Conservation (phyloP, 78 protist genomes). For the Andalucia godoyi region DNA sequence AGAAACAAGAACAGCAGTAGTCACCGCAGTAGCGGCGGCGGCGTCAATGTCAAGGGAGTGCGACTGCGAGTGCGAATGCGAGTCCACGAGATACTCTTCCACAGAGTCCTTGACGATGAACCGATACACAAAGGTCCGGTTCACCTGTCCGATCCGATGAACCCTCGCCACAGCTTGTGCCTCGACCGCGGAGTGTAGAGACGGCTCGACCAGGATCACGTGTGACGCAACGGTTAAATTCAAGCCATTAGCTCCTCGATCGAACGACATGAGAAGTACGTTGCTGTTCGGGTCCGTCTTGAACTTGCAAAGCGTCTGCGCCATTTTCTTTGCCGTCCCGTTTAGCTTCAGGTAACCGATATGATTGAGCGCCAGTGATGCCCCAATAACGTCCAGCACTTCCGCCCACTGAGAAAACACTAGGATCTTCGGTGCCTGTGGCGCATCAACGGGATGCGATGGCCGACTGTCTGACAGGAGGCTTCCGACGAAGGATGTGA, state of each 20-base stretch:
- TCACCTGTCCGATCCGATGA: constrained; percentile 39
- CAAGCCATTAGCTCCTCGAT: constrained; percentile 33
- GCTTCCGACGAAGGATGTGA: no score
- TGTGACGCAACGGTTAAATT: constrained; percentile 44
- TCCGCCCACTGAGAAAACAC: neutral
- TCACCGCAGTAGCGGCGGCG: no score
- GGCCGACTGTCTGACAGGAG: no score
- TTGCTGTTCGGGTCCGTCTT: neutral
- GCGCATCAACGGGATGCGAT: neutral
- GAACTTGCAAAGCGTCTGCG: neutral
- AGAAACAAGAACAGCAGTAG: no score
- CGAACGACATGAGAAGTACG: constrained; percentile 28
- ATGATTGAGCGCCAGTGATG: no score
- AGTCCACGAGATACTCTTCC: constrained; percentile 34
- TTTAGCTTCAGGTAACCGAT: no score
- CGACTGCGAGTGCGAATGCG: no score
- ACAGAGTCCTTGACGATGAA: constrained; percentile 34
- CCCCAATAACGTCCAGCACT: neutral
- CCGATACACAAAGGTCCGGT: neutral
- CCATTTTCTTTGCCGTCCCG: neutral
- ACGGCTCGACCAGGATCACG: constrained; percentile 47
- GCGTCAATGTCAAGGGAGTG: no score
- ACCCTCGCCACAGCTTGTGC: constrained; percentile 40
- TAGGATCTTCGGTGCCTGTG: neutral
- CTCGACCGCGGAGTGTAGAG: constrained; percentile 29